Evolutionary conservation across 2,329 filamentous ascomycete genomes (phyloP), one percentile per base, ranked within the genome.

Genomic region (Zasmidium angulare): DNA sequence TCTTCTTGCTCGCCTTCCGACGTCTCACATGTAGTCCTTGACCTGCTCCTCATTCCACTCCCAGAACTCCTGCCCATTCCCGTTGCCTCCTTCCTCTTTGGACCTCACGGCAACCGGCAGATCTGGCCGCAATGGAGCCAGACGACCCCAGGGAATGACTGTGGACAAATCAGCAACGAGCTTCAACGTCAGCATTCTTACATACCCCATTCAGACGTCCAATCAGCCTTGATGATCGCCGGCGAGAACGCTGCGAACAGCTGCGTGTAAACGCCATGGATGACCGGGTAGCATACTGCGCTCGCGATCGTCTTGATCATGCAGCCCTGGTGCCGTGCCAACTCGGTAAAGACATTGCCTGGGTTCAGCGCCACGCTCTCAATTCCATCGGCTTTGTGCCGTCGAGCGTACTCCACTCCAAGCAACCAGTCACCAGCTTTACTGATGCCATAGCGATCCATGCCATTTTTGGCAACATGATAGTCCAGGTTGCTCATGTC

Each of bases 21-120:
- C 6, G 6, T 11, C 46, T 49, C 20, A 49, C 7, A 22, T 4
- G 20, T 22, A 53, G 26, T 46, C 51, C 7, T 19, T 43, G 2
- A 48, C 52, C 43, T 46, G 43, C 59, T 71, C 65, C 60, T 76
- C 74, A 60, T 69, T 72, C 68, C 71, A 76, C 24, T 72, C 68
- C 73, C 73, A 77, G 49, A 77, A 73, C 64, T 71, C 71, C 61
- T 65, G 61, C 31, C 71, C 69, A 9, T 65, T 70, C 19, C 72
- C 74, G 11, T 69, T 72, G 7, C 75, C 56, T 17, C 48, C 55
- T 50, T 51, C 12, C 60, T 36, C 43, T 64, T 69, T 1, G 10
- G 31, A 22, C 68, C 63, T 24, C 66, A 57, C 10, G 17, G 56
- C 52, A 46, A 19, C 3, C 19, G 26, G 24, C 21, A 55, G 21